Base-by-base conservation (phyloP, 2,329 filamentous ascomycete genomes). In the Calonectria leucothoes region DNA sequence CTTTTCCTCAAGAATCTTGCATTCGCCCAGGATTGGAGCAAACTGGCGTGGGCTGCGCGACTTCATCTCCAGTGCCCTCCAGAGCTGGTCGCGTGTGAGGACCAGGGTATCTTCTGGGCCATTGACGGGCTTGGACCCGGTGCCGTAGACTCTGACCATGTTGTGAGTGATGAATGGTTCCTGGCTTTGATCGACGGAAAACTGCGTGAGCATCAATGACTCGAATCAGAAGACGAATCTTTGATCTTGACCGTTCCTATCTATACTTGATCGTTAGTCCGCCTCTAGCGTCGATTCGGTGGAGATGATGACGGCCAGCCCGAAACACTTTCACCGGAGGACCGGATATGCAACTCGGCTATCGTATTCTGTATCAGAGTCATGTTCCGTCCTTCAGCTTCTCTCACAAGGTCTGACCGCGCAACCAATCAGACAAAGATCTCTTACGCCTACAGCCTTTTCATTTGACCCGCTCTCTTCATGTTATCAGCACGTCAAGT, bases 71-170 rank as follows among this genome's bases (percentile, higher is more conserved):
- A 59, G n/a, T 12, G 55, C 55, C 5, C 17, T n/a, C 55, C 55
- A 59, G n/a, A 59, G 31, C 11, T 59, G 55, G n/a, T 25, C 25
- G 33, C 55, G 55, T 2, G 55, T 59, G n/a, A 59, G 33, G n/a
- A 59, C n/a, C 6, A 39, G n/a, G 8, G 15, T 35, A 14, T 59
- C 55, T 3, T 20, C 33, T 5, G 55, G 55, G 35, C 55, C 55
- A 27, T 59, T 59, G 23, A 59, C 55, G 3, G 55, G 55, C 27
- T 59, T 59, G 33, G 55, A 59, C 5, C 55, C 55, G 12, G 55
- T 59, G 10, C 55, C 55, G 20, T 37, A 59, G 31, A 59, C 55
- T 59, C 55, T 59, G n/a, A 59, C 55, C 55, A 59, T 59, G 55
- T 20, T 59, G 20, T 15, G 17, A 3, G 25, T 37, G 29, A 59